Conservation (phyloP, 2,329 filamentous ascomycete genomes). For the Aspergillus spinulosporus region DNA sequence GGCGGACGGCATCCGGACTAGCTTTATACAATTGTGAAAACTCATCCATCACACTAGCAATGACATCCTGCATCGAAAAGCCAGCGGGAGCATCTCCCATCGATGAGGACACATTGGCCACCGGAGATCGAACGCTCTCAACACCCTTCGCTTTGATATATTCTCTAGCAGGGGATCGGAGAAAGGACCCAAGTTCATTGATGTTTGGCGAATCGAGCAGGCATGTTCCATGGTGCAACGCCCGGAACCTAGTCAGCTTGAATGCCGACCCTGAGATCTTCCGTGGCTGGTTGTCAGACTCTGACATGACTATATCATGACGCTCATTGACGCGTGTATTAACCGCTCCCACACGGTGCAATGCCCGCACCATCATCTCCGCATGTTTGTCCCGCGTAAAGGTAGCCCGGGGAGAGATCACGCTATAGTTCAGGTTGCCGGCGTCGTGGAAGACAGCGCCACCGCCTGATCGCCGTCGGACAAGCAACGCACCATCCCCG, state of each 20-base stretch:
- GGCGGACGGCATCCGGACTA: conserved; percentile 34
- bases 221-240: conserved; percentile 91
- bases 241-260: conserved; percentile 78
- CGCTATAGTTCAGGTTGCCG: conserved; percentile 93
- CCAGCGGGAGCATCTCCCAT: conserved; percentile 46
- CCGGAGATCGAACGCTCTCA: conserved; percentile 82
- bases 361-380: conserved; percentile 85
- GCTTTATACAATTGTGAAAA: conserved; percentile 69
- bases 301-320: conserved; percentile 85
- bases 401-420: conserved; percentile 72
- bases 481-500: conserved; percentile 57
- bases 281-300: conserved; percentile 48
- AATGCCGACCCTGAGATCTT: conserved; percentile 96
- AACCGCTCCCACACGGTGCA: conserved; percentile 52
- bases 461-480: conserved; percentile 82
- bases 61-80: conserved; percentile 51
- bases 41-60: conserved; percentile 60
- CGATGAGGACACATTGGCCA: conserved; percentile 71
- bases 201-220: conserved; percentile 77
- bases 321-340: conserved; percentile 77
- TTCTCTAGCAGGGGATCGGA: conserved; percentile 74
- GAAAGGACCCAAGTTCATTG: conserved; percentile 63
- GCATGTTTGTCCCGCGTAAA: conserved; percentile 89
- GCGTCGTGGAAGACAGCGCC: conserved; percentile 92
- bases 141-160: conserved; percentile 82